Evolutionary conservation across 108 stramenopile genomes (phyloP), one percentile per base, ranked within the genome.

Genomic region (Nitzschia putrida): DNA sequence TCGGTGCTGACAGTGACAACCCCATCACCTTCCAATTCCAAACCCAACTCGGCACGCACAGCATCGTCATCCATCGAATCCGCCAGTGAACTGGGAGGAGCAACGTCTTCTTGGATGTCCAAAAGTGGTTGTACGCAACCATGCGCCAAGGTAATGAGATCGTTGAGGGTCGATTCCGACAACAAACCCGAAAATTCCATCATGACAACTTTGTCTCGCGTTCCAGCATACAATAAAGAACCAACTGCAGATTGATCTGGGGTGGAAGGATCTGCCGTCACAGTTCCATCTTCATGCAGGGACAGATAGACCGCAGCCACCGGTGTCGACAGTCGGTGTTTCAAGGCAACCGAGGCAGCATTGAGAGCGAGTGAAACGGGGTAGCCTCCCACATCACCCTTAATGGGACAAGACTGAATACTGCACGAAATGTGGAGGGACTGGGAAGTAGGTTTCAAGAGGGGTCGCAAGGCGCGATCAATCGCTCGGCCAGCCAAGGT

Each of bases 341-440:
- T 61, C 47, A 95, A 60, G 0, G 96, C 92, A 0, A 91, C 86
- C 11, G 89, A 78, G 1, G 94, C 90, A 45, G 92, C 77, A 68
- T 93, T 95, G 52, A 97, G 68, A 14, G 88, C 88, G 51, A 95
- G 66, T 3, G 83, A 74, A 8, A 79, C 69, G 11, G 88, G 88
- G 77, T 85, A 72, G 0, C 80, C 82, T 12, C 82, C 74, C 11
- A 24, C n/a, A 22, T 12, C 51, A 69, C 34, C 66, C 26, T 68
- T 71, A n/a, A 59, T 25, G 3, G 52, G 74, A 49, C 72, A 59
- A 13, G 68, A 38, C 45, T 86, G 84, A 2, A 88, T 81, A 52
- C 81, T 69, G 53, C 86, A 87, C 0, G 69, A 61, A 2, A 87
- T 57, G 34, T 82, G 78, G 53, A 87, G 72, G 18, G 74, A 70